Conservation (phyloP, 805 yeast genomes). For the Saccharomycopsis sp. region DNA sequence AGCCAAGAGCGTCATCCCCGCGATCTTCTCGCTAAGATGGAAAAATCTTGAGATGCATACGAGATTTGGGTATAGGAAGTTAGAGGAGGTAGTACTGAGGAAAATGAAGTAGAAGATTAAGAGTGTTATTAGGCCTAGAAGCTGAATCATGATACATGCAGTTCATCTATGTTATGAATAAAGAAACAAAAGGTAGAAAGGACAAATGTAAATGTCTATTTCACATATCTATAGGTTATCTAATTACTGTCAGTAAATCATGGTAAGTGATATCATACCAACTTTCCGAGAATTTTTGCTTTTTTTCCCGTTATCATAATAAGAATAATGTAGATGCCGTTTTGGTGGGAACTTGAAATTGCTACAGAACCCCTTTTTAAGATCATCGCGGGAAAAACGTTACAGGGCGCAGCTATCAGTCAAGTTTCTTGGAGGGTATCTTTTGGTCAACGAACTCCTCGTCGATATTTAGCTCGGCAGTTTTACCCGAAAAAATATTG, state of each 20-base stretch:
- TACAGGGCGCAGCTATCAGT: neutral
- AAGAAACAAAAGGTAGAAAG: neutral
- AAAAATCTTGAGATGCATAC: slow-evolving; percentile 52
- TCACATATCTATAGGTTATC: neutral
- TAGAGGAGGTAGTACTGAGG: slow-evolving; percentile 75
- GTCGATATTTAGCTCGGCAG: slow-evolving; percentile 12
- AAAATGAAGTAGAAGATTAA: slow-evolving; percentile 44
- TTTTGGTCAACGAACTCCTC: slow-evolving; percentile 11
- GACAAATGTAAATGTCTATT: neutral
- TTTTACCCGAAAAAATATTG: slow-evolving; percentile 25
- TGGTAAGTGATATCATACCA: too few relatives aligned
- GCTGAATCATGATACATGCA: neutral
- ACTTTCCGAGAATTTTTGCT: too few relatives aligned
- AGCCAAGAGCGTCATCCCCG: slow-evolving; percentile 84
- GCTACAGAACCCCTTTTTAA: neutral
- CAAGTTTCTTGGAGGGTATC: neutral
- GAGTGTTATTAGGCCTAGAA: neutral
- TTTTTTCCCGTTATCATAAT: too few relatives aligned
- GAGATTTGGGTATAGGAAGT: slow-evolving; percentile 73
- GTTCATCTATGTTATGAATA: too few relatives aligned
- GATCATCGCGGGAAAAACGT: neutral
- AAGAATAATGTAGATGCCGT: too few relatives aligned
- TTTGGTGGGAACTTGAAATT: neutral
- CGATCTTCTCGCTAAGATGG: slow-evolving; percentile 63
- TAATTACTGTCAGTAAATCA: too few relatives aligned